Evolutionary conservation across 345 rosid species (phyloP).

Genomic region (Reutealis trisperma): DNA sequence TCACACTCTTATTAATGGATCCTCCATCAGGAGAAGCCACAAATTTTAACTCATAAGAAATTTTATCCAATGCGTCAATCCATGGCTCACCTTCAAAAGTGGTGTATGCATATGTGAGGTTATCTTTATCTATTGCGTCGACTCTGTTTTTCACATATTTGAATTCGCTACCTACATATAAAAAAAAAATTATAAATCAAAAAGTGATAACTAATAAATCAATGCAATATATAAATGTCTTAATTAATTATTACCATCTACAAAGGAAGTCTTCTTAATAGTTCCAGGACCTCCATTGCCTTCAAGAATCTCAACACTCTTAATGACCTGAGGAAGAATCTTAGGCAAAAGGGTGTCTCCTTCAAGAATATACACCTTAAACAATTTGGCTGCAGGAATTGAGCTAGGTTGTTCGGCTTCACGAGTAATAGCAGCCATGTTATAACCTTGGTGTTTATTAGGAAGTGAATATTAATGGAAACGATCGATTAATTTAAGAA

Average conservation of each 20-base stretch:
- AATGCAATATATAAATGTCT: no score
- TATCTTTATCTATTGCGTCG: slow-evolving; percentile 46
- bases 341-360: neutral
- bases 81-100: slow-evolving; percentile 32
- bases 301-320: slow-evolving; percentile 3
- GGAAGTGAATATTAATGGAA: no score
- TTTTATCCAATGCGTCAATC: slow-evolving; percentile 33
- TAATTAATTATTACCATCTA: slow-evolving; percentile 12
- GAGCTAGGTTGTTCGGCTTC: neutral
- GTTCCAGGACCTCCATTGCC: slow-evolving; percentile 47
- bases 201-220: neutral
- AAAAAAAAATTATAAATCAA: neutral
- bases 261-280: slow-evolving; percentile 33
- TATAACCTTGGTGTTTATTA: no score
- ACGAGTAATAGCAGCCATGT: neutral
- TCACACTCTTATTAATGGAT: slow-evolving; percentile 12
- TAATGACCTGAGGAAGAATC: neutral
- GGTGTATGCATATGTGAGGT: slow-evolving; percentile 27
- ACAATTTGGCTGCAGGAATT: neutral
- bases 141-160: slow-evolving; percentile 35
- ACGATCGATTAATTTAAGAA: no score
- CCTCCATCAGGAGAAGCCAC: slow-evolving; percentile 34
- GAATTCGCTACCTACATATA: slow-evolving; percentile 27
- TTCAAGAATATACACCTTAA: slow-evolving; percentile 19
- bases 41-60: slow-evolving; percentile 35